Percentiles rank a stretch among this genome's conserved stretches.
These are phyloP conservation scores for Candida andamanensis DNA, from an alignment of 805 yeast genomes.

Conservation along the genomic window DNA sequence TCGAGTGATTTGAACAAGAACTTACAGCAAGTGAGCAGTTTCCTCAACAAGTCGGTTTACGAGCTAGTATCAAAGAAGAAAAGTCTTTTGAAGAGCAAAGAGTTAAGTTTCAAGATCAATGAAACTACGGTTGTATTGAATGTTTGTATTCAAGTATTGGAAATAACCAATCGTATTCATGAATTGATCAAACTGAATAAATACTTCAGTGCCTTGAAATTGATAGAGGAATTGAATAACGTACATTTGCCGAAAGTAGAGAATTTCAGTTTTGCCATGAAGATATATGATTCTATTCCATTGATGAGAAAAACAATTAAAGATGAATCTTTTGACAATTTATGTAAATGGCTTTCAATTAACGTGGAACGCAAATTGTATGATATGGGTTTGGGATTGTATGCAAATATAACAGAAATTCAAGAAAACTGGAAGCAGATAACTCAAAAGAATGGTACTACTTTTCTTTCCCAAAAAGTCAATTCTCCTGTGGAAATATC, in stretches of 20 bases:
- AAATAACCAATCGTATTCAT: slow-evolving; percentile 79
- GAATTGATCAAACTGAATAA: slow-evolving; percentile 69
- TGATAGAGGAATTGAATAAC: slow-evolving; percentile 67
- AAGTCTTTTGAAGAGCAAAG: slow-evolving; percentile 53
- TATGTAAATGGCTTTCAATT: slow-evolving; percentile 60
- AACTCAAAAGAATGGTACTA: slow-evolving; percentile 33
- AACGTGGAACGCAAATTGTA: slow-evolving; percentile 56
- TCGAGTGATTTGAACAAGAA: slow-evolving; percentile 55
- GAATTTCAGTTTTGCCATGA: slow-evolving; percentile 68
- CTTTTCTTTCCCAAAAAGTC: slow-evolving; percentile 54
- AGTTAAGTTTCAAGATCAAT: slow-evolving; percentile 59
- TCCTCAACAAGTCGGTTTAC: slow-evolving; percentile 59
- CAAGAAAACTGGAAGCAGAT: slow-evolving; percentile 55
- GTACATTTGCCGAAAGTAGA: slow-evolving; percentile 67
- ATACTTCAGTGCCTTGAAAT: slow-evolving; percentile 82
- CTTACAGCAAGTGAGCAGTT: slow-evolving; percentile 50
- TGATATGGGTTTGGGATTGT: slow-evolving; percentile 53
- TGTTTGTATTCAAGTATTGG: slow-evolving; percentile 74
- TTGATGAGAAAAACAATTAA: slow-evolving; percentile 65
- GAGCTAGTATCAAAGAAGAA: slow-evolving; percentile 61
- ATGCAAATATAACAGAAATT: slow-evolving; percentile 49
- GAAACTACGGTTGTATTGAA: slow-evolving; percentile 67
- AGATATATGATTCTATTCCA: slow-evolving; percentile 74
- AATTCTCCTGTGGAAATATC: slow-evolving; percentile 85
- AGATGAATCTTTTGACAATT: slow-evolving; percentile 63